Base-by-base conservation (phyloP, 345 rosid genomes). In the Excoecaria agallocha region DNA sequence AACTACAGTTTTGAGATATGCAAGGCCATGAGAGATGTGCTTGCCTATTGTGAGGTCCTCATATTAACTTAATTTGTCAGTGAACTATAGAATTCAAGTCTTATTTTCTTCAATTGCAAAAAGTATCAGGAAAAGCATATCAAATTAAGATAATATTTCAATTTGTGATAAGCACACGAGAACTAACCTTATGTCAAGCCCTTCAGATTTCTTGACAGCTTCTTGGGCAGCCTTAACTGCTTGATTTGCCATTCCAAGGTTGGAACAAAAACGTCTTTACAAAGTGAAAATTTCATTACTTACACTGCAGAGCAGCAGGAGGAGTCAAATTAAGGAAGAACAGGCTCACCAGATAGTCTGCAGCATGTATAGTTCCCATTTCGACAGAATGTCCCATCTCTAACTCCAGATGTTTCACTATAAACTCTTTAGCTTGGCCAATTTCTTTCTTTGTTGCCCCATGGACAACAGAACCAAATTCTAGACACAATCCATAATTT, bases 201-300 rank as follows among this genome's bases (percentile, higher is more conserved):
- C 85, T 73, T 87, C 88, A 64, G 88, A 83, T 71, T 87, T 87
- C 80, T 79, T 81, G 41, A 85, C 88, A 45, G 84, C 85, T 73
- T 85, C 90, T 72, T 87, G 88, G 50, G 90, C 90, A 38, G 90
- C 90, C 85, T 85, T 87, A 68, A 87, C 82, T 45, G 81, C 90
- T 83, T 85, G 85, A 70, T 87, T 83, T 48, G 80, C 82, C 88
- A 87, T 83, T 74, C 87, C 88, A 77, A 87, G 88, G 57, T 83
- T 82, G 41, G 90, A 87, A 71, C 90, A 85, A 69, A 87, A 85
- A 4, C 88, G 90, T 78, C 88, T 87, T 88, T 87, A 30, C 51
- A 67, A 58, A 46, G 64, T 41, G 68, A 71, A 64, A 71, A 46
- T 66, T 49, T 64, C 41, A 55, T 66, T 22, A 9, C 8, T 19